Evolutionary conservation across 331 rosid species (phyloP).

Genomic region (Malus hybrid): DNA sequence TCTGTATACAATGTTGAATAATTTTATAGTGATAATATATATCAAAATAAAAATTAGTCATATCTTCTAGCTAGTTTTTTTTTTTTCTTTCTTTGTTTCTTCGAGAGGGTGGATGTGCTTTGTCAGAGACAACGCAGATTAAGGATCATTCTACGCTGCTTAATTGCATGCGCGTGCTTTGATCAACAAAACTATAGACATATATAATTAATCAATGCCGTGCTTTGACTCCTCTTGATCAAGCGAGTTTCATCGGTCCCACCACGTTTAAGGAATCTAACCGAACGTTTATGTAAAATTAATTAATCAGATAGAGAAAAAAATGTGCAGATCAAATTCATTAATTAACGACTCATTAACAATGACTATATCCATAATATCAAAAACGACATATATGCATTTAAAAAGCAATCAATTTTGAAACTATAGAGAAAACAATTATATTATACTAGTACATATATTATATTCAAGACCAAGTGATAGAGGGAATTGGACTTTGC

Average conservation of each 20-base stretch:
- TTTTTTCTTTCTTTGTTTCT: neutral
- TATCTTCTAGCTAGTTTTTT: neutral
- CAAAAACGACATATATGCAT: no score
- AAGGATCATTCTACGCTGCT: neutral
- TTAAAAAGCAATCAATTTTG: neutral
- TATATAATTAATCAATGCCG: neutral
- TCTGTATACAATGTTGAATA: neutral
- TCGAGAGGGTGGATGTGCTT: constrained; percentile 1
- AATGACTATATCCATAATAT: no score
- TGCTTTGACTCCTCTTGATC: neutral
- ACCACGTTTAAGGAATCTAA: neutral
- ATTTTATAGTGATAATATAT: neutral
- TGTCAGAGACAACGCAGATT: constrained; percentile 23
- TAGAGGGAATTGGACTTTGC: constrained; percentile 34
- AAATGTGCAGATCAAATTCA: no score
- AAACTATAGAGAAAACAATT: neutral
- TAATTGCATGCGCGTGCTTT: neutral
- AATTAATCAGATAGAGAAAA: neutral
- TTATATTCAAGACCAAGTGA: neutral
- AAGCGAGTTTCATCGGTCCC: neutral
- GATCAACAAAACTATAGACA: neutral
- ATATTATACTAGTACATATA: neutral
- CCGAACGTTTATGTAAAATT: neutral
- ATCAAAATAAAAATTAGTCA: neutral
- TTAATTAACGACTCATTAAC: no score